Base-by-base conservation (phyloP, 2,329 filamentous ascomycete species). In the Diaporthe caulivora region DNA sequence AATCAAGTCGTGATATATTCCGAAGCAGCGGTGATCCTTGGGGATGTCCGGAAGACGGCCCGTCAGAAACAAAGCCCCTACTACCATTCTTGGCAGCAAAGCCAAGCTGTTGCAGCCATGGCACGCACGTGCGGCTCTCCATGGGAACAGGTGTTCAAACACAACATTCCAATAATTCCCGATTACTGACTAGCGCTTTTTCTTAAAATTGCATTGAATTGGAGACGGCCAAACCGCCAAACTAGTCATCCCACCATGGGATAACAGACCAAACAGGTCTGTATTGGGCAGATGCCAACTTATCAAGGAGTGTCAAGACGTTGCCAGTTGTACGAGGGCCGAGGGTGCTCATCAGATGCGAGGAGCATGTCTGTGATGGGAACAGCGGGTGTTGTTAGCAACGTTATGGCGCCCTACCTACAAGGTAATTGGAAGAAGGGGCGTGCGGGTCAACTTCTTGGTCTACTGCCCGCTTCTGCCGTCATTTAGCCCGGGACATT, bases 81-180 rank as follows among this genome's bases (percentile, higher is more conserved):
- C 29, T 29, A 13, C 31, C 9, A 42, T 49, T 31, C 60, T 51
- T 34, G 60, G 60, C 44, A 13, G 7, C 42, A 7, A 49, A 26
- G 58, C 60, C 60, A 65, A 64, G 60, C 26, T n/a, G 34, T 40
- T 18, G 40, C 34, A 58, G 15, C 13, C 21, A 13, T n/a, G 29
- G 26, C 24, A 62, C 26, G 42, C 17, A 51, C 42, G 21, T 17
- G 60, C 42, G 44, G 44, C 26, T 34, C 42, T 13, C 26, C 42
- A 24, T 42, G 6, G 10, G 44, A 49, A 8, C 42, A 10, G 5
- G 11, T 24, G 7, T 18, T 7, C n/a, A 34, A 5, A 34, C 21
- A 10, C 26, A 31, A 7, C 29, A 51, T 24, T 13, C n/a, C 26
- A 49, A 24, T 5, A n/a, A 6, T 24, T 64, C 5, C 13, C 21